Conservation (phyloP, 495 filamentous ascomycete genomes). For the Margaritispora aquatica region DNA sequence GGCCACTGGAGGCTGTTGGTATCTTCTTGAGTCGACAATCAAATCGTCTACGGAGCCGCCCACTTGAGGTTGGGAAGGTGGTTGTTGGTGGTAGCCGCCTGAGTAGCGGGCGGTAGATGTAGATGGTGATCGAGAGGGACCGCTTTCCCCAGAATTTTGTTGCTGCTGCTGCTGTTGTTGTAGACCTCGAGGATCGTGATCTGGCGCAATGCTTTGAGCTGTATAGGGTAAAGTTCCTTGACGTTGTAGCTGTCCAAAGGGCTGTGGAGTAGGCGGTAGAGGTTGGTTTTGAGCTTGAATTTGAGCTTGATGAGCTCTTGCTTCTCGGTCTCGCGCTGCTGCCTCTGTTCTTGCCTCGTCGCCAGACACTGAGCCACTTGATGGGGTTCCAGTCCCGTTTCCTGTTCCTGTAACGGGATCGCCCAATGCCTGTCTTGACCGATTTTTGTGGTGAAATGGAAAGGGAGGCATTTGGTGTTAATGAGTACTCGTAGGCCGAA, state of each 20-base stretch:
- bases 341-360: not conserved
- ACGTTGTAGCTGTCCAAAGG: not conserved
- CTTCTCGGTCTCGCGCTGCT: not conserved
- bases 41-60: constrained; percentile 27
- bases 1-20: constrained; percentile 21
- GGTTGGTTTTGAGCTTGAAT: not conserved
- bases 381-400: not conserved
- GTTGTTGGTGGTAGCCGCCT: constrained; percentile 13
- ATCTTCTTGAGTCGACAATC: constrained; percentile 23
- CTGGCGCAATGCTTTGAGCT: not conserved
- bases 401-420: constrained; percentile 16
- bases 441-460: constrained; percentile 25
- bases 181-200: not conserved
- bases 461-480: constrained; percentile 23
- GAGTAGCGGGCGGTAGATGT: constrained; percentile 16
- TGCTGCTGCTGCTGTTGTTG: not conserved
- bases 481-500: constrained; percentile 15
- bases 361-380: constrained; percentile 3
- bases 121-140: constrained; percentile 17
- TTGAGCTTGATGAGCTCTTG: not conserved
- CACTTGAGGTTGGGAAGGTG: constrained; percentile 9
- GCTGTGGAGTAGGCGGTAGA: not conserved
- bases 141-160: constrained; percentile 1
- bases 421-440: constrained; percentile 27
- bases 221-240: not conserved